Base-by-base conservation (phyloP, 331 rosid genomes). In the Pyrus hybrid region DNA sequence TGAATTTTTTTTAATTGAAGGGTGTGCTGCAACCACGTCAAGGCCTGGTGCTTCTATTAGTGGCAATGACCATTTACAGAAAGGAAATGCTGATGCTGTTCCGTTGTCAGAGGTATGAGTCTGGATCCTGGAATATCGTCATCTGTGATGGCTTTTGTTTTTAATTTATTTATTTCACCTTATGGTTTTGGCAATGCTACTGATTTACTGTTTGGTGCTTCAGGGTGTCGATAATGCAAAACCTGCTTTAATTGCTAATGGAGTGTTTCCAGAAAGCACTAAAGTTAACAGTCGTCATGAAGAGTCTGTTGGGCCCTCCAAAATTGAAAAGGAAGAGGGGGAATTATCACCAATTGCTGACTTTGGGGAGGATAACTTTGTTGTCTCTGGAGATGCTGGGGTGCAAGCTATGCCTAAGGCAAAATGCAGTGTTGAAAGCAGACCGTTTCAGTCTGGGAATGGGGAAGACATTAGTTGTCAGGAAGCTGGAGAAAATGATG, bases 271-370 rank as follows among this genome's bases (percentile, higher is more conserved):
- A 6, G 96, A 92, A 77, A 87, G 83, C 79, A 73, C 63, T 76
- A 86, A 82, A 76, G 85, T 72, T 68, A 85, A 51, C 18, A 65
- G 84, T 77, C 75, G 58, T 80, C 90, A 76, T 63, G 93, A 89
- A 80, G 93, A 86, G 79, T 86, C 87, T 76, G 79, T 82, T 47
- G 91, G 82, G 64, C 90, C 90, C 80, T 79, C 83, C 72, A 91
- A 88, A 83, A 57, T 86, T 75, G 99, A 95, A 84, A 95, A 93
- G 79, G 99, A 95, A 80, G 99, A 95, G 85, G 99, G 99, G 61
- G 99, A 95, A 82, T 86, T 95, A 77, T 95, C 99, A 2, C 99
- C 99, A 13, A 86, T 74, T 25, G 98, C 86, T 75, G 98, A 91
- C 70, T 88, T 83, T 41, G 99, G 89, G 83, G 98, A 93, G 84